phyloP scores from a whole-genome alignment of 2,329 filamentous ascomycete species.

The Geoglossum cookeanum region DNA sequence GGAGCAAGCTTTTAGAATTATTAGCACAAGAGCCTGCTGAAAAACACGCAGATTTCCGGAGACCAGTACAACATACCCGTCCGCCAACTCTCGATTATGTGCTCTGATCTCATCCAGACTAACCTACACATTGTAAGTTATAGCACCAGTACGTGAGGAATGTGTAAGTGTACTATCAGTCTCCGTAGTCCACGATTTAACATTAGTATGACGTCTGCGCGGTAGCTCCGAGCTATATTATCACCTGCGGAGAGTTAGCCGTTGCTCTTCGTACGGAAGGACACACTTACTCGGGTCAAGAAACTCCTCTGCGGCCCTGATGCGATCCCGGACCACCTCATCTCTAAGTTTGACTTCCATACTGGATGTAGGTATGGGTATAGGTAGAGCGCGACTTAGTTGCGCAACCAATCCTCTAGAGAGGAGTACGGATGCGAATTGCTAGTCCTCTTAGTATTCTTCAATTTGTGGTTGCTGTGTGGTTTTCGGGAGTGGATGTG shows the following conservation, averaged over 20 bases:
- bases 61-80: constrained; percentile 26
- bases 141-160: background rate
- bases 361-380: background rate
- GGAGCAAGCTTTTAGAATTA: constrained; percentile 41
- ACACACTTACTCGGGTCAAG: constrained; percentile 59
- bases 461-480: background rate
- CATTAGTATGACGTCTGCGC: constrained; percentile 70
- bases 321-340: constrained; percentile 64
- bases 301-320: constrained; percentile 79
- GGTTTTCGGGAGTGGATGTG: background rate
- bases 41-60: background rate
- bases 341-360: constrained; percentile 67
- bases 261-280: constrained; percentile 1
- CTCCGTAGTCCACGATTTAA: constrained; percentile 40
- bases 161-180: constrained; percentile 28
- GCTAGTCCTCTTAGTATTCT: background rate
- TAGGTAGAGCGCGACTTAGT: background rate
- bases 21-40: background rate
- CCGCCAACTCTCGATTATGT: constrained; percentile 67
- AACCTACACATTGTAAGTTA: constrained; percentile 15
- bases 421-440: too few species aligned
- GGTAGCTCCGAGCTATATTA: constrained; percentile 50
- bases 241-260: constrained; percentile 26
- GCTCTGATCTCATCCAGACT: constrained; percentile 75
- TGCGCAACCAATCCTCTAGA: background rate